These are phyloP conservation scores for Westerdykella aurantiaca DNA, from an alignment of 2,329 filamentous ascomycete genomes.

Conservation along the genomic window DNA sequence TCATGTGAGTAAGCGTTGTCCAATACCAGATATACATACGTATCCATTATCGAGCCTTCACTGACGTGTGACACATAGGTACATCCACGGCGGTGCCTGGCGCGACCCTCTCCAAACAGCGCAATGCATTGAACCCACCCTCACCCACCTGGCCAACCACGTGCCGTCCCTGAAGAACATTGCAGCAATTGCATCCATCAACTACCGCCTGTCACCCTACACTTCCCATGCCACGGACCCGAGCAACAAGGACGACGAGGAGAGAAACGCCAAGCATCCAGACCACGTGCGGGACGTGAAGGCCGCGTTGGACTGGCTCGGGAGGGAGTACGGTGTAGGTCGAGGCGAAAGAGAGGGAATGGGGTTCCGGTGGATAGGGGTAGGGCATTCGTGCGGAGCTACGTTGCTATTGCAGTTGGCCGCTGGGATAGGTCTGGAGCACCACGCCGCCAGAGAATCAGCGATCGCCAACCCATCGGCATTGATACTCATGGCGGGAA, in stretches of 20 bases:
- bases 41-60: background rate
- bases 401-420: conserved; percentile 57
- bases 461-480: conserved; percentile 23
- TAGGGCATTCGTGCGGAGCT: conserved; percentile 60
- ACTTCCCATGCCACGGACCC: conserved; percentile 42
- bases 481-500: conserved; percentile 58
- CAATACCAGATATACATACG: too few relatives aligned
- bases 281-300: conserved; percentile 56
- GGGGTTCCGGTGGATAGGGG: conserved; percentile 46
- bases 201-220: conserved; percentile 58
- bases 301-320: conserved; percentile 47
- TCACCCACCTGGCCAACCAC: conserved; percentile 30
- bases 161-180: conserved; percentile 31
- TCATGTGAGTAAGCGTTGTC: conserved; percentile 23
- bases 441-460: background rate
- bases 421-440: conserved; percentile 11
- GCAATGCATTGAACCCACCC: conserved; percentile 32
- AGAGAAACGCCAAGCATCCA: conserved; percentile 51
- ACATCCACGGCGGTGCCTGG: conserved; percentile 49
- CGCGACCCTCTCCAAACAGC: conserved; percentile 42
- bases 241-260: conserved; percentile 42
- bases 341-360: conserved; percentile 3
- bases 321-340: conserved; percentile 42
- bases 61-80: conserved; percentile 21
- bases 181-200: conserved; percentile 58